Base-by-base conservation (phyloP, 352 stramenopile genomes). In the Pythium aquatile region DNA sequence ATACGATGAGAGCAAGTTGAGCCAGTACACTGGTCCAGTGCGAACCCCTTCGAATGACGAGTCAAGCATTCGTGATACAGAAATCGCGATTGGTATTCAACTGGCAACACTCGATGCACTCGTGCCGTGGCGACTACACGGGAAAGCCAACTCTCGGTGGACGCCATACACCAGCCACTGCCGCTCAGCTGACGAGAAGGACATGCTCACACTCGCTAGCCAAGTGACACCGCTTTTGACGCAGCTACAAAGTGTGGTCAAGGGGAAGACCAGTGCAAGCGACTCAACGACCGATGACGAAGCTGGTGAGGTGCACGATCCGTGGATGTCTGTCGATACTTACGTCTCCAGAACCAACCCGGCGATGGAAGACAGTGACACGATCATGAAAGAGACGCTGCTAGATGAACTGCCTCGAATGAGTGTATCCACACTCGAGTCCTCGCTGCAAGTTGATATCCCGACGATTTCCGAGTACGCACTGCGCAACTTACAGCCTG, bases 381-480 rank as follows among this genome's bases (percentile, higher is more conserved):
- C 14, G 1, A 56, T 14, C 28, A 55, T 33, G 32, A 46, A 64
- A 13, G 57, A 62, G 14, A 56, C 55, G 58, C 29, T 13, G 47
- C n/a, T 70, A 11, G 58, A 46, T 7, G 11, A 16, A 9, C 2
- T 59, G 14, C 77, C 79, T 0, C 77, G 75, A 52, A 17, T 92
- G 17, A 81, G 75, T 48, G 75, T 90, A 3, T 76, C 81, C 17
- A 87, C 76, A 1, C 63, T 78, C 24, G 83, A 92, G 37, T 75
- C 78, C 1, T 74, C 72, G 58, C 76, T 85, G 20, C 55, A 86
- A 14, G 74, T 90, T 10, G 75, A 82, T 30, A 72, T 81, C 29
- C 69, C 72, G 28, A 52, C 80, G n/a, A 65, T 93, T 65, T 89
- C 84, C 30, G 84, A 91, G 77, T 91, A 84, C 77, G 72, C 79